These are phyloP conservation scores for Neoboletus magnificus DNA, from an alignment of 768 basidiomycete species.

Conservation along the genomic window DNA sequence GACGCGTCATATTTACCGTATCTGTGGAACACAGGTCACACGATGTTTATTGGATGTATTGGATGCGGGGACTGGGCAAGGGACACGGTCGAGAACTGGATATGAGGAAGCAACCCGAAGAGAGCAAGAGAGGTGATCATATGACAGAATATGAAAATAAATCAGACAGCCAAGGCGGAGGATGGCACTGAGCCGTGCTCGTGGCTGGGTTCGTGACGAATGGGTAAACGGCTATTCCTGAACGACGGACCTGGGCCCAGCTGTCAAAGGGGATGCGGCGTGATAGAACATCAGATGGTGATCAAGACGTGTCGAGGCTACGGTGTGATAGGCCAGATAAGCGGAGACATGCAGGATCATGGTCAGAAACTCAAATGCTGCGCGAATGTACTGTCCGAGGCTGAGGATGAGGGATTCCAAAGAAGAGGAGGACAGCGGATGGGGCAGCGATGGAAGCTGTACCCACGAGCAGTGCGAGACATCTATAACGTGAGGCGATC, in stretches of 20 bases:
- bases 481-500: constrained; percentile 19
- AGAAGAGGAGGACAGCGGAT: neutral
- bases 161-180: neutral
- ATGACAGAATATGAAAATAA: neutral
- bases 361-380: neutral
- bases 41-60: neutral
- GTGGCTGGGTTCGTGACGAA: neutral
- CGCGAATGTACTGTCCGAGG: neutral
- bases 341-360: neutral
- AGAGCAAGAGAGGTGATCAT: neutral
- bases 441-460: constrained; percentile 1
- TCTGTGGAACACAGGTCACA: neutral
- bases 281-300: constrained; percentile 1
- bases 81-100: neutral
- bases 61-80: too few relatives aligned
- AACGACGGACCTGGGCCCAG: neutral
- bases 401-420: neutral
- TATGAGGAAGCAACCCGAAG: neutral
- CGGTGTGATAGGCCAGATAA: neutral
- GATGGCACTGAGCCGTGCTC: neutral
- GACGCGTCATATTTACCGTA: neutral
- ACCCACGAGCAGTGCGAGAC: constrained; percentile 1
- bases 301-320: neutral
- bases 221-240: constrained; percentile 1
- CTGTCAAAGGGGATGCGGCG: neutral